phyloP scores from a whole-genome alignment of 2,329 filamentous ascomycete species.

The Xylariaceae sp. region DNA sequence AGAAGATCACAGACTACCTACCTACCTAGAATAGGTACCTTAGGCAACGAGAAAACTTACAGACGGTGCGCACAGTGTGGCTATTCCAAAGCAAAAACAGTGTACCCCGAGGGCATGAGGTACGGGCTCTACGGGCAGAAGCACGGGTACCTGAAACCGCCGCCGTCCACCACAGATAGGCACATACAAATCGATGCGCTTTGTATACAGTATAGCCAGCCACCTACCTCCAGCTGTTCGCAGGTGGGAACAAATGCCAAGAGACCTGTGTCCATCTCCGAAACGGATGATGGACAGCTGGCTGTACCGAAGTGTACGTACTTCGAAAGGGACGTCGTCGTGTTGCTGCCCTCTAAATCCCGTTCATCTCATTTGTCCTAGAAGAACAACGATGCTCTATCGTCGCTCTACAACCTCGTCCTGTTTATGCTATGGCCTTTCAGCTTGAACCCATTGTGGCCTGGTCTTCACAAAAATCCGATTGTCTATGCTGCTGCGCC shows the following conservation, averaged over 20 bases:
- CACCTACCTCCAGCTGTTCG: too few relatives aligned
- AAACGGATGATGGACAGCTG: background rate
- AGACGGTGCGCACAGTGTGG: too few relatives aligned
- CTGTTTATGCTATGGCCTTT: conserved; percentile 14
- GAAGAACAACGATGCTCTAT: conserved; percentile 1
- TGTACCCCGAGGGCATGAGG: too few relatives aligned
- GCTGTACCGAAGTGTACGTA: conserved; percentile 4
- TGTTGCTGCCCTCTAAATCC: background rate
- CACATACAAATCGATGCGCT: too few relatives aligned
- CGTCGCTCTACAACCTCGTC: background rate
- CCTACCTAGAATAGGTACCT: too few relatives aligned
- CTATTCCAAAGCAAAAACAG: too few relatives aligned
- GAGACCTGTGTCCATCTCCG: background rate
- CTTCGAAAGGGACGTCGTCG: background rate
- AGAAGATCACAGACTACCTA: too few relatives aligned
- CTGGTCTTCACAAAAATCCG: conserved; percentile 6
- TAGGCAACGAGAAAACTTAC: too few relatives aligned
- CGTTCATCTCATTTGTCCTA: background rate
- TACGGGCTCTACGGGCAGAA: too few relatives aligned
- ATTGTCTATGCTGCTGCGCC: conserved; percentile 5
- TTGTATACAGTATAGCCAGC: too few relatives aligned
- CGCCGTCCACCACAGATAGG: too few relatives aligned
- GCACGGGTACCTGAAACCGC: too few relatives aligned
- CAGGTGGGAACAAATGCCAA: background rate
- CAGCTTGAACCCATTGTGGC: conserved; percentile 6